Base-by-base conservation (phyloP, 257 asterid species). In the Solanum pimpinellifolium region DNA sequence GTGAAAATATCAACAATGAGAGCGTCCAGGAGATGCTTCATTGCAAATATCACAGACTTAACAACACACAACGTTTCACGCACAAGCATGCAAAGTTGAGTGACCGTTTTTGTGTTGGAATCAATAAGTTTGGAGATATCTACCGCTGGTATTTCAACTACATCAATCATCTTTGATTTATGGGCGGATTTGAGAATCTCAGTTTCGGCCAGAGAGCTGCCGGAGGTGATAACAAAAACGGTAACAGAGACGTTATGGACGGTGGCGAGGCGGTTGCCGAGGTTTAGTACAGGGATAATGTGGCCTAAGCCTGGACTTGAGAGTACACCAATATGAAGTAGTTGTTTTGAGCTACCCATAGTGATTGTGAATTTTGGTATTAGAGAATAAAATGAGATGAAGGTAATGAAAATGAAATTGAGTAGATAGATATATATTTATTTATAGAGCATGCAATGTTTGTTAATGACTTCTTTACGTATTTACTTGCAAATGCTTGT, bases 291-390 rank as follows among this genome's bases (percentile, higher is more conserved):
- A 0, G 97, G 98, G 90, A 90, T 91, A 13, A 95, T 93, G 89
- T 95, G 97, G 31, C 98, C 98, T 89, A 93, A 85, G 39, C 98
- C 97, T 25, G 96, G 97, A 87, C 97, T 93, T 39, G 94, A 77
- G 56, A 95, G 89, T 29, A 95, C 87, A 5, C 90, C 93, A 10
- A 93, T 47, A 41, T 93, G 93, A n/a, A 92, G 90, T 27, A 8
- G 11, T 21, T 33, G 10, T 44, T 44, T 21, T 77, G 84, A 44
- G 25, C 25, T 44, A 77, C 41, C 15, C 84, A 77, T 77, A 44
- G n/a, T 52, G 23, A 52, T 52, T 52, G 62, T 52, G n/a, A 16
- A 18, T 18, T 16, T 52, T 6, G 10, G 62, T 52, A 52, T 9
- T 25, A 77, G 6, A 25, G 29, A 25, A 49, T 42, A 44, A 13